Percentiles rank a stretch among this genome's conserved stretches.
These are phyloP conservation scores for Paramecium caudatum DNA, from an alignment of 73 alveolate species.

Conservation along the genomic window DNA sequence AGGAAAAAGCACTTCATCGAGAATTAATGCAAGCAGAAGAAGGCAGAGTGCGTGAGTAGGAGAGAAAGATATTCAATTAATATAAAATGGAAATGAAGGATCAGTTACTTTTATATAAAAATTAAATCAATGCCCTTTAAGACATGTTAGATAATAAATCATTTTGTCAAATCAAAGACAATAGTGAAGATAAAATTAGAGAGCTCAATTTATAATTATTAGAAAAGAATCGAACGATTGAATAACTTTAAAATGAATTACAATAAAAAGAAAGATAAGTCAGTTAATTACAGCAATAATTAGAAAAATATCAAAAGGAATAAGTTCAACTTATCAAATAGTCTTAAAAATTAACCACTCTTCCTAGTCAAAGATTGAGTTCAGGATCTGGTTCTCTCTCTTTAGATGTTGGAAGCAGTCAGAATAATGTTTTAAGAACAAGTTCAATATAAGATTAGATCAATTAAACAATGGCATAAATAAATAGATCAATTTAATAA, in stretches of 20 bases:
- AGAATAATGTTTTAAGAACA: not conserved
- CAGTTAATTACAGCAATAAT: not conserved
- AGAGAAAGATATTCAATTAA: not conserved
- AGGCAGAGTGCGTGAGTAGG: not conserved
- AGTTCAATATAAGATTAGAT: not conserved
- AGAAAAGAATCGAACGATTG: slow-evolving; percentile 2
- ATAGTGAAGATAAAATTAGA: slow-evolving; percentile 3
- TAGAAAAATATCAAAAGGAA: slow-evolving; percentile 18
- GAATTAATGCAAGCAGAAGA: slow-evolving; percentile 11
- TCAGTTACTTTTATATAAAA: not conserved
- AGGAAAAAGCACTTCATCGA: not conserved
- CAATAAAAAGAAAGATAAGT: not conserved
- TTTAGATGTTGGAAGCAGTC: not conserved
- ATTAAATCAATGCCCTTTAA: not conserved
- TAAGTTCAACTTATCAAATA: slow-evolving; percentile 15
- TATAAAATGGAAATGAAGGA: slow-evolving; percentile 13
- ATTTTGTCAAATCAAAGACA: not conserved
- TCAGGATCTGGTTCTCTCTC: not conserved
- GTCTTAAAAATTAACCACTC: slow-evolving; percentile 12
- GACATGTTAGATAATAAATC: slow-evolving; percentile 21
- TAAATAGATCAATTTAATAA: not conserved
- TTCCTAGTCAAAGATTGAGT: not conserved
- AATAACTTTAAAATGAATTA: not conserved
- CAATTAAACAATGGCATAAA: slow-evolving; percentile 33
- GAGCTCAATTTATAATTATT: slow-evolving; percentile 4